A percentile compares a stretch with the other conserved stretches of the same genome.
phyloP scores from a whole-genome alignment of 2,329 filamentous ascomycete species.

The Cercospora beticola region DNA sequence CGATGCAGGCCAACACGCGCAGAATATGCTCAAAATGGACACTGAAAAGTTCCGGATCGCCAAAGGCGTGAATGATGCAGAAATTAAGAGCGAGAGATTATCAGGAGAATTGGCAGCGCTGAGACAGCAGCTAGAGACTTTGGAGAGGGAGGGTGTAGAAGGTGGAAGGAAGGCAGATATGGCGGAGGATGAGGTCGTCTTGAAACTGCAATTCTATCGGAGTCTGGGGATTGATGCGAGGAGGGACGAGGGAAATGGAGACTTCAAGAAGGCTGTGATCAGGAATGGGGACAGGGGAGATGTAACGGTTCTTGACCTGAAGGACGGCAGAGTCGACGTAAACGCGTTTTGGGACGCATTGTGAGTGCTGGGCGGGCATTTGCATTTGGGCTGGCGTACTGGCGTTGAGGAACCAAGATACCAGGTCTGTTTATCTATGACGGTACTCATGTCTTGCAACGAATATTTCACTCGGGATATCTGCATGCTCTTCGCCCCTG shows the following conservation, averaged over 20 bases:
- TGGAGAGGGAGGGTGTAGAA: conserved; percentile 85
- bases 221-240: conserved; percentile 89
- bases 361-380: conserved; percentile 43
- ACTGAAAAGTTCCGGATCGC: conserved; percentile 92
- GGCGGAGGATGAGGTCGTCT: conserved; percentile 52
- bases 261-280: conserved; percentile 82
- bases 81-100: conserved; percentile 93
- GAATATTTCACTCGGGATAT: neutral
- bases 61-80: conserved; percentile 84
- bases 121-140: conserved; percentile 70
- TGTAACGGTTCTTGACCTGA: conserved; percentile 91
- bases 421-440: conserved; percentile 11
- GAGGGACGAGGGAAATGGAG: conserved; percentile 68
- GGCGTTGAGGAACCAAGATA: conserved; percentile 16
- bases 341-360: conserved; percentile 95
- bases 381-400: neutral
- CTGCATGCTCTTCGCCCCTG: neutral
- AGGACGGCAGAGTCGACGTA: conserved; percentile 87
- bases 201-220: conserved; percentile 88
- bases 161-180: conserved; percentile 55
- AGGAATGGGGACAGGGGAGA: conserved; percentile 84
- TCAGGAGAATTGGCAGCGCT: conserved; percentile 75
- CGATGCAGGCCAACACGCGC: conserved; percentile 76
- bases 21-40: conserved; percentile 81
- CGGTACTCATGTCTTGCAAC: neutral